Conservation (phyloP, 2,329 filamentous ascomycete genomes). For the Aspergillus hortae region DNA sequence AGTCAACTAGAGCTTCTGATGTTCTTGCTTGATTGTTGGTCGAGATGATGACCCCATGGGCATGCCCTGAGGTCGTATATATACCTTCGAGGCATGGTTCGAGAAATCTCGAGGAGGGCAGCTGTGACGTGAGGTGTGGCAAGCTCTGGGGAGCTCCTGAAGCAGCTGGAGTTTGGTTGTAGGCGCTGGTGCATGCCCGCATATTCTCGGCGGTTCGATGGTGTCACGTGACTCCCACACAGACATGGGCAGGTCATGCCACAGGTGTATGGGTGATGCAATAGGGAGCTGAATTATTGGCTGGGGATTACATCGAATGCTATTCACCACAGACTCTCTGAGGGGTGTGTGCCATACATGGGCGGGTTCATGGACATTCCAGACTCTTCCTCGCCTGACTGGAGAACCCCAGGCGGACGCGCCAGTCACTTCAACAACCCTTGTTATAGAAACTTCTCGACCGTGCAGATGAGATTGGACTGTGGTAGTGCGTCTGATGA, state of each 20-base stretch:
- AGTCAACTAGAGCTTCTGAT: not conserved
- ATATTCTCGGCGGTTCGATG: not conserved
- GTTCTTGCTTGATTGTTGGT: slow-evolving; percentile 6
- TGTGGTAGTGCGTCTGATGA: too few species aligned
- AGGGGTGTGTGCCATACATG: too few species aligned
- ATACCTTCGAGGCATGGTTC: slow-evolving; percentile 15
- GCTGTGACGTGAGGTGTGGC: not conserved
- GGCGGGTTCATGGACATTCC: too few species aligned
- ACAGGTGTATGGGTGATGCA: not conserved
- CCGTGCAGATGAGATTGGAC: too few species aligned
- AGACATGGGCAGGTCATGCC: too few species aligned
- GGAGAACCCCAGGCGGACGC: too few species aligned
- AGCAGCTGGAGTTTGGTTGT: not conserved
- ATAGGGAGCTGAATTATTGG: not conserved
- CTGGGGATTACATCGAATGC: not conserved
- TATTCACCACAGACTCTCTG: too few species aligned
- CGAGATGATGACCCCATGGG: slow-evolving; percentile 5
- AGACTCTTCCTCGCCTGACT: too few species aligned
- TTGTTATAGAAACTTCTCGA: too few species aligned
- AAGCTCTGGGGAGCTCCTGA: not conserved
- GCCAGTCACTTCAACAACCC: too few species aligned
- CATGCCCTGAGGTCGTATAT: slow-evolving; percentile 12
- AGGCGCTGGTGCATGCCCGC: not conserved
- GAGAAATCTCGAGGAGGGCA: slow-evolving; percentile 11
- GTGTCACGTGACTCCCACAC: not conserved